Conservation (phyloP, 306 rosid genomes). For the Gastrolobium villosum region DNA sequence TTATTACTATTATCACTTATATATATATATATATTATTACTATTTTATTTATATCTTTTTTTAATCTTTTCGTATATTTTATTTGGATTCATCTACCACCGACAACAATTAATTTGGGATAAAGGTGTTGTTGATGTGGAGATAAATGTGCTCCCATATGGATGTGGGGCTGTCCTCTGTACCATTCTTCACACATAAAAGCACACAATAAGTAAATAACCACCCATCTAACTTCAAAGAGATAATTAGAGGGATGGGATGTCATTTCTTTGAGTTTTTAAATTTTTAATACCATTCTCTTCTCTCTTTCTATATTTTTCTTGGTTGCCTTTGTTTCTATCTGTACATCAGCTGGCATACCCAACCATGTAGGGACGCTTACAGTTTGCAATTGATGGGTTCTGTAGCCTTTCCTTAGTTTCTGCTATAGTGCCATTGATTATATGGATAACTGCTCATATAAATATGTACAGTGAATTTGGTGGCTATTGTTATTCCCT, state of each 20-base stretch:
- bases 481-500: constrained; percentile 16
- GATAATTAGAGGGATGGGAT: constrained; percentile 8
- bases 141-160: not conserved
- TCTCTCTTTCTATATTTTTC: constrained; percentile 20
- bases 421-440: constrained; percentile 7
- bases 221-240: not conserved
- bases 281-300: not conserved
- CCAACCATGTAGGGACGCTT: constrained; percentile 35
- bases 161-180: constrained; percentile 6
- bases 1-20: no score
- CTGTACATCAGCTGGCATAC: constrained; percentile 22
- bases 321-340: constrained; percentile 26
- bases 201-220: constrained; percentile 7
- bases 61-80: no score
- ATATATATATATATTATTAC: no score
- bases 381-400: constrained; percentile 30
- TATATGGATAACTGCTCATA: constrained; percentile 20
- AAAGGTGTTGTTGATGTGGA: no score
- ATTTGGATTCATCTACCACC: no score
- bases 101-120: no score
- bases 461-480: not conserved
- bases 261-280: not conserved
- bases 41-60: no score
- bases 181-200: constrained; percentile 26
- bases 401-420: constrained; percentile 21